Percentiles rank a stretch among this genome's conserved stretches.
Conservation (phyloP, 2,329 filamentous ascomycete species). For the Colletotrichum sp. region DNA sequence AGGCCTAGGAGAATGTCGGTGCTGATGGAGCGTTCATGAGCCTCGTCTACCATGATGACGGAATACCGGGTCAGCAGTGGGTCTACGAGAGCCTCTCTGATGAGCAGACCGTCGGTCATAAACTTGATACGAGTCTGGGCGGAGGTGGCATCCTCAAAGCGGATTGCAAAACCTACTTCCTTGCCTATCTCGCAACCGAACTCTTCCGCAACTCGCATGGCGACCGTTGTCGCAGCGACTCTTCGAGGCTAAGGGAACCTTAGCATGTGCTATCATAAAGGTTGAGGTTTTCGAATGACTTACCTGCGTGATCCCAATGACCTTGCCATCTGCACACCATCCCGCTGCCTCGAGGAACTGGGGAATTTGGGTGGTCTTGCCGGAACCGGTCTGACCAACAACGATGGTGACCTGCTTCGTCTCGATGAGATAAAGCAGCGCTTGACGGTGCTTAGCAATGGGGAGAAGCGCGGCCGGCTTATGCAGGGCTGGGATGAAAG, state of each 20-base stretch:
- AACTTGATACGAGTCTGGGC: conserved; percentile 90
- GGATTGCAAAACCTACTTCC: conserved; percentile 91
- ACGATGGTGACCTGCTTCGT: conserved; percentile 84
- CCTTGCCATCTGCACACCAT: conserved; percentile 84
- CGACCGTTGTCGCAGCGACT: conserved; percentile 90
- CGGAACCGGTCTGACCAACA: conserved; percentile 91
- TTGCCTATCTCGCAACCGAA: conserved; percentile 85
- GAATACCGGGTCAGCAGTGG: conserved; percentile 90
- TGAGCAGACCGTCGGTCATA: conserved; percentile 87
- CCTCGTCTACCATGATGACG: conserved; percentile 97
- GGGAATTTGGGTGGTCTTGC: conserved; percentile 95
- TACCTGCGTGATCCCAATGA: conserved; percentile 90
- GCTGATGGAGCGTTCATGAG: conserved; percentile 90
- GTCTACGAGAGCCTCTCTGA: conserved; percentile 92
- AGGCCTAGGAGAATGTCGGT: conserved; percentile 90
- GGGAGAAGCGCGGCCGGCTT: conserved; percentile 85
- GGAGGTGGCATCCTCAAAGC: conserved; percentile 90
- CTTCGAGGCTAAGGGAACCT: conserved; percentile 70
- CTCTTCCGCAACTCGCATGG: conserved; percentile 87
- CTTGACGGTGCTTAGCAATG: conserved; percentile 81
- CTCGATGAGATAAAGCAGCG: conserved; percentile 85
- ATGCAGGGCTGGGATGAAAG: conserved; percentile 81
- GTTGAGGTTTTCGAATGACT: conserved; percentile 31
- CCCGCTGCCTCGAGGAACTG: conserved; percentile 88
- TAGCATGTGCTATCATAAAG: background rate